phyloP scores from a whole-genome alignment of 73 alveolate genomes.

The Paraurostyla sp. region DNA sequence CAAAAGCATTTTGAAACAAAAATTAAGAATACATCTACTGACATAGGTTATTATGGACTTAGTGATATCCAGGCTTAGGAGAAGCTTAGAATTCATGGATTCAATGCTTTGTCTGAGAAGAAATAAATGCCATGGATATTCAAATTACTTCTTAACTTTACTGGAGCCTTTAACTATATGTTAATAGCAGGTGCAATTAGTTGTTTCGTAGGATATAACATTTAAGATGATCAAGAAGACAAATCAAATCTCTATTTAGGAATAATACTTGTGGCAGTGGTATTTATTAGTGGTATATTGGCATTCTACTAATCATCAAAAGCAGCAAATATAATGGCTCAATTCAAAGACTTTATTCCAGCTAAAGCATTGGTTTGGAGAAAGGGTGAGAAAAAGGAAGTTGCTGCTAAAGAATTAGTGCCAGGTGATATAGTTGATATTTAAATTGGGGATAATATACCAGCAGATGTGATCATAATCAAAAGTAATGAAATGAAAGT shows the following conservation, averaged over 20 bases:
- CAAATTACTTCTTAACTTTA: slow-evolving; percentile 79
- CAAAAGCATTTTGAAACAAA: slow-evolving; percentile 14
- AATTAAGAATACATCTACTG: slow-evolving; percentile 45
- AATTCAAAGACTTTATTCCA: too few relatives aligned
- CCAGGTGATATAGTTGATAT: too few relatives aligned
- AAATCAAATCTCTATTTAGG: slow-evolving; percentile 86
- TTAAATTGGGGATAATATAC: too few relatives aligned
- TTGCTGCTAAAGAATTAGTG: slow-evolving; percentile 32
- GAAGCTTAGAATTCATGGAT: slow-evolving; percentile 75
- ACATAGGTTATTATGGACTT: slow-evolving; percentile 77
- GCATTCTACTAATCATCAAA: slow-evolving; percentile 62
- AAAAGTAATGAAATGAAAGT: too few relatives aligned
- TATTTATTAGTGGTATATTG: slow-evolving; percentile 82
- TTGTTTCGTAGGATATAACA: slow-evolving; percentile 81
- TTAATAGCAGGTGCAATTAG: slow-evolving; percentile 86
- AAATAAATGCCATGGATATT: slow-evolving; percentile 82
- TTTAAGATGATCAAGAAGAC: slow-evolving; percentile 77
- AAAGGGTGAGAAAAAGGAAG: neutral
- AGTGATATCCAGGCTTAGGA: slow-evolving; percentile 68
- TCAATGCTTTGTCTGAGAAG: slow-evolving; percentile 85
- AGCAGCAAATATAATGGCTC: too few relatives aligned
- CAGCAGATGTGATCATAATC: too few relatives aligned
- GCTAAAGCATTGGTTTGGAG: neutral
- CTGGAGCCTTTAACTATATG: slow-evolving; percentile 85
- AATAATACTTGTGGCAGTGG: slow-evolving; percentile 77